phyloP scores from a whole-genome alignment of 2,329 filamentous ascomycete species.

The Hypoxylon rubiginosum region DNA sequence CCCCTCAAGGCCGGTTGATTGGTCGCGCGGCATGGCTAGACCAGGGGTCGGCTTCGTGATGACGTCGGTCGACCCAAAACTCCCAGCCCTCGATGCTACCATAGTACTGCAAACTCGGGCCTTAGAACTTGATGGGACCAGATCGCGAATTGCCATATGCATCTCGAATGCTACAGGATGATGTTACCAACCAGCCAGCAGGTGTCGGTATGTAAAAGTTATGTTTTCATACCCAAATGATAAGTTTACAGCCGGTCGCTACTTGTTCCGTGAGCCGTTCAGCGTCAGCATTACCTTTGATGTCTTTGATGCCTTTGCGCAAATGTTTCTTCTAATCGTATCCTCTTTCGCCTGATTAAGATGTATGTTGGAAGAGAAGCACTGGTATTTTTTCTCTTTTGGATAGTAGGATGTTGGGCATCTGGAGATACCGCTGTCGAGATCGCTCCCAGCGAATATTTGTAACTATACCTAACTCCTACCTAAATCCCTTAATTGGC shows the following conservation, averaged over 20 bases:
- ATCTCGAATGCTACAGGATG: slow-evolving; percentile 10
- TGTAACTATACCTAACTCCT: too few relatives aligned
- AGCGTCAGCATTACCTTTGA: not conserved
- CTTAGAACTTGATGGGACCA: slow-evolving; percentile 6
- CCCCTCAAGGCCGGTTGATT: slow-evolving; percentile 34
- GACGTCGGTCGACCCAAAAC: slow-evolving; percentile 44
- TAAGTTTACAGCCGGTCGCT: slow-evolving; percentile 5
- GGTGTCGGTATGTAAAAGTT: not conserved
- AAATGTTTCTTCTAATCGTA: slow-evolving; percentile 6
- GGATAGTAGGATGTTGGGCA: slow-evolving; percentile 19
- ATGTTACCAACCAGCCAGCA: too few relatives aligned
- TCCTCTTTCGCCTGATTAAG: slow-evolving; percentile 10
- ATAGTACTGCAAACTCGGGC: slow-evolving; percentile 33
- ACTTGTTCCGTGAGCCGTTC: not conserved
- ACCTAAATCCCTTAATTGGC: slow-evolving; percentile 4
- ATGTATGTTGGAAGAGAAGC: slow-evolving; percentile 38
- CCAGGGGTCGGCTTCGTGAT: slow-evolving; percentile 44
- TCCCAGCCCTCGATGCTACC: slow-evolving; percentile 22
- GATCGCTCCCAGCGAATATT: slow-evolving; percentile 55
- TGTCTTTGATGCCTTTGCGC: not conserved
- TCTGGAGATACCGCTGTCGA: slow-evolving; percentile 43
- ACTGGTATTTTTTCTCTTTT: slow-evolving; percentile 26
- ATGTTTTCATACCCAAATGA: slow-evolving; percentile 7
- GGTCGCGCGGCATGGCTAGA: slow-evolving; percentile 26
- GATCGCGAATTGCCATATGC: slow-evolving; percentile 10